Evolutionary conservation across 176 grass and related monocot genomes (phyloP), one percentile per base, ranked within the genome.

Genomic region (Oryza rufipogon): DNA sequence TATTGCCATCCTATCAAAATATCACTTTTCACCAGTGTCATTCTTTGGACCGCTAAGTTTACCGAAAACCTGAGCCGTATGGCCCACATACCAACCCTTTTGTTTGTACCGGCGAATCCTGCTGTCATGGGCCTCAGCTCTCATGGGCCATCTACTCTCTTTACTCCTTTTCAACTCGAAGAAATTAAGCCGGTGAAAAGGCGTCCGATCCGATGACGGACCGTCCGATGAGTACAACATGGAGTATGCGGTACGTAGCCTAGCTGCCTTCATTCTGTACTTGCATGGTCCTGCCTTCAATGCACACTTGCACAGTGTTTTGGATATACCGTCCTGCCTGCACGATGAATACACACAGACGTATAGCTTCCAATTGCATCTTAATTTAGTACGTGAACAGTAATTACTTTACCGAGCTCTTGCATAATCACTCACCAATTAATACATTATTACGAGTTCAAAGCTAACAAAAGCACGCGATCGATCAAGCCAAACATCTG

Each of bases 51-150:
- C 71, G 8, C 7, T 6, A 30, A 28, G 41, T 25, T 15, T 10
- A 28, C 26, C 9, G 44, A 11, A 73, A 73, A 8, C 13, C 10
- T 23, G 9, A 63, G 9, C n/a, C 8, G 58, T 23, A 63, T 11
- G 58, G 58, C 58, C 58, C 20, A 63, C 4, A 14, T 22, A 3
- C 11, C 11, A 45, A 23, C 58, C 64, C 1, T 6, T 12, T 51
- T n/a, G 19, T 58, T 38, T 68, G 72, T 39, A 41, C 64, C 15
- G n/a, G 32, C 49, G 52, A 82, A 88, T 77, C 7, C 67, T 51
- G 11, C 19, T 39, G 23, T 19, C 15, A 76, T 36, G 9, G 48
- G 48, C 54, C 41, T 2, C 51, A 4, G 48, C 28, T 38, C 41
- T 2, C 51, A 4, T 48, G 63, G 47, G 54, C 0, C 39, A 64